Evolutionary conservation across 306 rosid species (phyloP).

Genomic region (Rubus parviflorus): DNA sequence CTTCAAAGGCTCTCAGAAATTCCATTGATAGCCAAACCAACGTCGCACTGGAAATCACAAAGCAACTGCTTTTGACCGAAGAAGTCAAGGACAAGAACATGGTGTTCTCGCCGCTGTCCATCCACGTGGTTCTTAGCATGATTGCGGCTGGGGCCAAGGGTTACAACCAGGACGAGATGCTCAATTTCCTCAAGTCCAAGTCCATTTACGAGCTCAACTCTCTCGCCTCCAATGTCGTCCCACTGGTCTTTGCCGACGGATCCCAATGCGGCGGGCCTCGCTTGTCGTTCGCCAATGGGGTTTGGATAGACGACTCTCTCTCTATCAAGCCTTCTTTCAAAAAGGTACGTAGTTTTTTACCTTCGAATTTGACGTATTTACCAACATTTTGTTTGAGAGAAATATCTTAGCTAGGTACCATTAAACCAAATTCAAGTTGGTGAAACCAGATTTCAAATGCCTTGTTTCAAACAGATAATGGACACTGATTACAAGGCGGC

Average conservation of each 20-base stretch:
- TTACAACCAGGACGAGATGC: background rate
- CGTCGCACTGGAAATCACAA: background rate
- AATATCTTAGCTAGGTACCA: background rate
- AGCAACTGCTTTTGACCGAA: background rate
- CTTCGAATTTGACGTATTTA: background rate
- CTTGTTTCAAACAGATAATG: background rate
- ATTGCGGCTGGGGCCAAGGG: background rate
- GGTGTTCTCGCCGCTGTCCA: slow-evolving; percentile 6
- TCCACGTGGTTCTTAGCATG: background rate
- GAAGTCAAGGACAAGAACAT: background rate
- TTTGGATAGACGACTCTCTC: background rate
- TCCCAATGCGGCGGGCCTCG: background rate
- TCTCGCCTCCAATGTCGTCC: background rate
- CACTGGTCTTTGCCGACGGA: background rate
- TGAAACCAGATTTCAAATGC: background rate
- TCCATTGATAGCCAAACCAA: background rate
- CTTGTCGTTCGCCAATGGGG: background rate
- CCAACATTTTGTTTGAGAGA: background rate
- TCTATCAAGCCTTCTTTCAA: background rate
- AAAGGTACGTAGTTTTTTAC: background rate
- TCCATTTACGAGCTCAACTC: background rate
- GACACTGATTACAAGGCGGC: background rate
- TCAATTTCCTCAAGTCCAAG: background rate
- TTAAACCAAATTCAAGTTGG: no score
- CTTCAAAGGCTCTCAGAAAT: background rate